phyloP scores from a whole-genome alignment of 2,329 filamentous ascomycete genomes.

The Waltergamsia citrina region DNA sequence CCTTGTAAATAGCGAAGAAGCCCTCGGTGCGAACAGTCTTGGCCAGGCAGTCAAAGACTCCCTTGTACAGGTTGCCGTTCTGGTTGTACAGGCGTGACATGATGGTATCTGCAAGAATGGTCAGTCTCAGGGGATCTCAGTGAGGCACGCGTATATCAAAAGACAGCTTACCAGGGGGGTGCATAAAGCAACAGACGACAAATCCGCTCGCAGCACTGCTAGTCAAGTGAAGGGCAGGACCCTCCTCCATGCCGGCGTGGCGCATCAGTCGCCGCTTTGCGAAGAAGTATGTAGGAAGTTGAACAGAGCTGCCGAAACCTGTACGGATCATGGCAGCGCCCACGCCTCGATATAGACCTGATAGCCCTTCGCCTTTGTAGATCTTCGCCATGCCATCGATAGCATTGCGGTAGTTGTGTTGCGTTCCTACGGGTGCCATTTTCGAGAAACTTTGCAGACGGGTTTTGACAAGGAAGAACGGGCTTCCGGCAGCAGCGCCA shows the following conservation, averaged over 20 bases:
- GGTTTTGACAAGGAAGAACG: slow-evolving; percentile 97
- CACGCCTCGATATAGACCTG: slow-evolving; percentile 82
- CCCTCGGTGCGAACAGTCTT: slow-evolving; percentile 92
- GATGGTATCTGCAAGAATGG: slow-evolving; percentile 62
- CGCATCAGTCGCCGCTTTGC: slow-evolving; percentile 78
- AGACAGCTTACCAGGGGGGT: slow-evolving; percentile 65
- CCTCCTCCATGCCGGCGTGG: slow-evolving; percentile 84
- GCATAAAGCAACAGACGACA: slow-evolving; percentile 96
- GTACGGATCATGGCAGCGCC: slow-evolving; percentile 92
- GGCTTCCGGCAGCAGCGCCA: slow-evolving; percentile 85
- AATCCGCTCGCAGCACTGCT: slow-evolving; percentile 89
- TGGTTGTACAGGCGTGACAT: slow-evolving; percentile 99
- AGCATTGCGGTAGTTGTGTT: slow-evolving; percentile 84
- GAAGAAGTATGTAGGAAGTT: slow-evolving; percentile 96
- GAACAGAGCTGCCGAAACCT: slow-evolving; percentile 90
- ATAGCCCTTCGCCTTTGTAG: slow-evolving; percentile 64
- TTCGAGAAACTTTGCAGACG: slow-evolving; percentile 89
- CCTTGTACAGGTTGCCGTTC: slow-evolving; percentile 90
- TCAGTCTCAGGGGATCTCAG: background rate
- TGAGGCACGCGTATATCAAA: background rate
- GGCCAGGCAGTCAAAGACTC: slow-evolving; percentile 83
- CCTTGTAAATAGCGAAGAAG: slow-evolving; percentile 90
- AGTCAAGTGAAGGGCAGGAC: slow-evolving; percentile 76
- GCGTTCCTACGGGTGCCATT: slow-evolving; percentile 90
- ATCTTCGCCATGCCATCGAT: slow-evolving; percentile 76